These are phyloP conservation scores for Lupinus albus DNA, from an alignment of 306 rosid genomes.

Conservation along the genomic window DNA sequence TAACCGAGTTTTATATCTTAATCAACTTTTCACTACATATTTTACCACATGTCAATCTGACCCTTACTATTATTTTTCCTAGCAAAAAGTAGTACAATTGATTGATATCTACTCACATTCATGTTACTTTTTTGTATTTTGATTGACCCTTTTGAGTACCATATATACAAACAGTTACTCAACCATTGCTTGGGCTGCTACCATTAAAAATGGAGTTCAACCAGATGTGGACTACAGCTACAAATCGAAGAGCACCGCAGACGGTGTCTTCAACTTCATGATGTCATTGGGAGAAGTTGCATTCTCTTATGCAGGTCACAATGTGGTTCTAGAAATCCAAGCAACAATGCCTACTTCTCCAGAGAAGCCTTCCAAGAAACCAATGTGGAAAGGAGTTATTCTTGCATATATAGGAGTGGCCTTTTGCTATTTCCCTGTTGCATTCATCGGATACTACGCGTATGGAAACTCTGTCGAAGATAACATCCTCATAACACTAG, in stretches of 20 bases:
- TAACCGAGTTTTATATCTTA: not conserved
- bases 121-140: not conserved
- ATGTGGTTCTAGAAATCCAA: conserved; percentile 82
- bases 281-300: conserved; percentile 76
- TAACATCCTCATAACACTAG: conserved; percentile 45
- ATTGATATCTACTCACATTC: not conserved
- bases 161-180: conserved; percentile 57
- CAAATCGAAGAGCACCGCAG: conserved; percentile 33
- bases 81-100: not conserved
- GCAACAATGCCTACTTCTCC: conserved; percentile 87
- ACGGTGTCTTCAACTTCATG: conserved; percentile 56
- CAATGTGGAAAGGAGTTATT: conserved; percentile 85
- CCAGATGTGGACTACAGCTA: conserved; percentile 53
- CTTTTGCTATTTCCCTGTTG: conserved; percentile 78
- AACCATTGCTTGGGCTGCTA: conserved; percentile 74
- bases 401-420: conserved; percentile 78
- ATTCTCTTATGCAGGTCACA: conserved; percentile 91
- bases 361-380: conserved; percentile 74
- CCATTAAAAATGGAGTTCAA: conserved; percentile 47
- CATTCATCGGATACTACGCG: conserved; percentile 60
- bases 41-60: not conserved
- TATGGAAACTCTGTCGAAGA: conserved; percentile 58
- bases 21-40: not conserved
- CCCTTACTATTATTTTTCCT: not conserved
- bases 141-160: not conserved